Evolutionary conservation across 2,329 filamentous ascomycete species (phyloP), one percentile per base, ranked within the genome.

Genomic region (Epichloe typhina): DNA sequence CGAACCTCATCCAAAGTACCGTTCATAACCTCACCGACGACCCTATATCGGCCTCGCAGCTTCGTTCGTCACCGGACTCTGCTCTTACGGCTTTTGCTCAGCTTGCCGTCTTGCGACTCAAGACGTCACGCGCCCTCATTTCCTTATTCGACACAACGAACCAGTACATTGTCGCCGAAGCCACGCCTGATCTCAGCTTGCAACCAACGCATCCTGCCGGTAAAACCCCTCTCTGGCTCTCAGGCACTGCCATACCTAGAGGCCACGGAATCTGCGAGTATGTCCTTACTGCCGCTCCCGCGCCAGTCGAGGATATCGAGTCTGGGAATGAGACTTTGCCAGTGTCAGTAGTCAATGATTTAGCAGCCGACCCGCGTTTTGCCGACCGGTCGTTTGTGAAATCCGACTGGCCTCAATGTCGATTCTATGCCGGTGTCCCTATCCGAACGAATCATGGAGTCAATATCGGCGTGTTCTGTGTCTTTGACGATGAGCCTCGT

Each of bases 131-230:
- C 41, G 63, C 64, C 21, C 53, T 75, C 19, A 65, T 77, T 44
- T 75, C 73, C 3, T 62, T 76, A 19, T 74, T 76, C 52, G 73
- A 74, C 57, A 62, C 61, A 5, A 61, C 63, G 9, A 57, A 66
- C 49, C 72, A 77, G 53, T 66, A 74, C 50, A 60, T 75, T 26
- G 59, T 76, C 19, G 71, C 72, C 46, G 73, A 76, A 53, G 70
- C 71, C 6, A 72, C 71, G 2, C 51, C 53, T 5, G 38, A 42
- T 6, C 41, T 53, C 9, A 35, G 50, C 17, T 50, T 53, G 39
- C 44, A 39, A 38, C 39, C 43, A 36, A 12, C 23, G 11, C 40
- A 23, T n/a, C 6, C 21, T 21, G 50, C 50, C 15, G 26, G 26
- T 6, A 2, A 38, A 42, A n/a, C 36, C 5, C 41, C 33, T n/a